Conservation (phyloP, 768 basidiomycete genomes). For the Kwoniella dejecticola region DNA sequence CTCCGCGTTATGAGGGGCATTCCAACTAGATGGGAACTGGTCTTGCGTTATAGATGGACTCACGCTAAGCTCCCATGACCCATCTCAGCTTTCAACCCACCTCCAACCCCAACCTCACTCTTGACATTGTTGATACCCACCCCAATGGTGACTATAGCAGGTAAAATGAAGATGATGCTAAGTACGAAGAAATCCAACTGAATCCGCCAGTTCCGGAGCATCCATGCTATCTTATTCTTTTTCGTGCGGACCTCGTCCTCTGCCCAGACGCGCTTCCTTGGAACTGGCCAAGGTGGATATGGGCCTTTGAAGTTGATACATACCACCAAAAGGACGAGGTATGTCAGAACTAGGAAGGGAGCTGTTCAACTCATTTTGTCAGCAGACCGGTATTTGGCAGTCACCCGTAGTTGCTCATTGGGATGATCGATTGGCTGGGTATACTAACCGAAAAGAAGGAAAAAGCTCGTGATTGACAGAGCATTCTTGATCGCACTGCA, state of each 20-base stretch:
- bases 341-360: constrained; percentile 9
- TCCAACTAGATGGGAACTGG: no score
- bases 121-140: background rate
- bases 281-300: constrained; percentile 14
- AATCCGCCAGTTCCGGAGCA: constrained; percentile 5
- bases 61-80: constrained; percentile 4
- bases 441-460: constrained; percentile 16
- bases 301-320: constrained; percentile 9
- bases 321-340: constrained; percentile 4
- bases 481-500: constrained; percentile 9
- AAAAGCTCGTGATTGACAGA: constrained; percentile 7
- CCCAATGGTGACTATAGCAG: constrained; percentile 6
- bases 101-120: background rate
- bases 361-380: constrained; percentile 5
- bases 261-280: constrained; percentile 1
- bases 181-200: background rate
- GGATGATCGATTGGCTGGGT: no score
- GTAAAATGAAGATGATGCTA: constrained; percentile 8
- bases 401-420: no score
- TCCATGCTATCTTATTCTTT: constrained; percentile 11
- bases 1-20: no score
- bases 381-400: background rate
- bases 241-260: background rate
- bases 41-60: no score
- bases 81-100: constrained; percentile 1